Percentiles rank a stretch among this genome's conserved stretches.
Evolutionary conservation across 2,329 filamentous ascomycete genomes (phyloP).

Genomic region (Trichophyton verrucosum): DNA sequence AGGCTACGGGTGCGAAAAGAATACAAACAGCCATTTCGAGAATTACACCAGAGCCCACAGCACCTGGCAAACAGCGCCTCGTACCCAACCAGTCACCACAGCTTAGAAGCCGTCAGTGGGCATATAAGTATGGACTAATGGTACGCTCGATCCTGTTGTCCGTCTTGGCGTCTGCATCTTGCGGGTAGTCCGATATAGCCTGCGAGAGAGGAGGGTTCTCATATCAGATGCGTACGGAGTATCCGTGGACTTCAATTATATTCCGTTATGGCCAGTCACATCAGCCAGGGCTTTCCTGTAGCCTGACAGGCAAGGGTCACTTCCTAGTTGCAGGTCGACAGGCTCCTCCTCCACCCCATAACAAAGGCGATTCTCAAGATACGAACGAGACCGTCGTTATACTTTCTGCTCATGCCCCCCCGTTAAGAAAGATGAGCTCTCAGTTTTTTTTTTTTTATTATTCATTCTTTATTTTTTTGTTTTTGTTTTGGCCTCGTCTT

Average conservation of each 20-base stretch:
- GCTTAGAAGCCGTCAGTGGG: not conserved
- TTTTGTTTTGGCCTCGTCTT: not conserved
- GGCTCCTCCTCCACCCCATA: not conserved
- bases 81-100: not conserved
- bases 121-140: not conserved
- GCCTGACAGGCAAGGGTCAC: not conserved
- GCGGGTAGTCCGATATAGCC: not conserved
- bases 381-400: not conserved
- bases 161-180: not conserved
- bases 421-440: slow-evolving; percentile 1
- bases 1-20: not conserved
- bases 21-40: not conserved
- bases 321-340: not conserved
- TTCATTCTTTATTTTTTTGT: not conserved
- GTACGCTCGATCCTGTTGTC: slow-evolving; percentile 1
- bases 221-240: not conserved
- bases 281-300: not conserved
- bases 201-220: not conserved
- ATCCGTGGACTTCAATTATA: not conserved
- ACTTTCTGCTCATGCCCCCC: not conserved
- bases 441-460: not conserved
- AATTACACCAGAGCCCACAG: not conserved
- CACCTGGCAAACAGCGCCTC: not conserved
- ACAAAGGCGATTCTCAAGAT: not conserved
- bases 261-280: not conserved